phyloP scores from a whole-genome alignment of 75 land plant species.

The Selaginella tamariscina region DNA sequence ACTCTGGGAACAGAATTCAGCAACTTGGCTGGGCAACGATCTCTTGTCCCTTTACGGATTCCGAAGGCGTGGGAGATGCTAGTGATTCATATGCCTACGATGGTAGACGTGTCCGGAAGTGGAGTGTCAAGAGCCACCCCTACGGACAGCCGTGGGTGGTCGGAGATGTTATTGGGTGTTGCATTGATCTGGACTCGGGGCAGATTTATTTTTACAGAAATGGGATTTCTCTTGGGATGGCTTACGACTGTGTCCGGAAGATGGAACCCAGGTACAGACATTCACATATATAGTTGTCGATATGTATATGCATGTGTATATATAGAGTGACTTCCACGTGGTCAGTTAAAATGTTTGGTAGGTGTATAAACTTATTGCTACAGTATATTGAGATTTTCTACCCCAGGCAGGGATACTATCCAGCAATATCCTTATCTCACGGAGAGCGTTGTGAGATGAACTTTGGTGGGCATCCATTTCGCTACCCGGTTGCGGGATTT shows the following conservation, averaged over 20 bases:
- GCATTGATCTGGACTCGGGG: conserved; percentile 62
- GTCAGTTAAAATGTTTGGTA: too few species aligned
- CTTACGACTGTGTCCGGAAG: conserved; percentile 47
- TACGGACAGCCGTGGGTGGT: conserved; percentile 93
- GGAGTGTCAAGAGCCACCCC: conserved; percentile 45
- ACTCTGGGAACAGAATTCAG: conserved; percentile 77
- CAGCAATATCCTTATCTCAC: conserved; percentile 80
- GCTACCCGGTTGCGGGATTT: conserved; percentile 57
- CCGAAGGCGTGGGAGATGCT: conserved; percentile 92
- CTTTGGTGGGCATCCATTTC: conserved; percentile 78
- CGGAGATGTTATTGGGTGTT: conserved; percentile 94
- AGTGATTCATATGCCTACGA: conserved; percentile 92
- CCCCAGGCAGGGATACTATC: conserved; percentile 68
- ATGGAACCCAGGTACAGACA: too few species aligned
- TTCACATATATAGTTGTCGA: too few species aligned
- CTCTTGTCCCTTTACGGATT: conserved; percentile 67
- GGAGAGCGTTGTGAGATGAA: conserved; percentile 80
- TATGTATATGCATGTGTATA: too few species aligned
- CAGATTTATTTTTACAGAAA: conserved; percentile 70
- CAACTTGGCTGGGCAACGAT: conserved; percentile 90
- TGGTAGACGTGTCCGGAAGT: conserved; percentile 70
- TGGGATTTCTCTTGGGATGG: conserved; percentile 71
- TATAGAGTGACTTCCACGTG: too few species aligned
- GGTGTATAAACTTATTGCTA: too few species aligned
- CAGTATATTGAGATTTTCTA: too few species aligned